Conservation (phyloP, 1,139 yeast genomes). For the Saccharomycopsis phalli region DNA sequence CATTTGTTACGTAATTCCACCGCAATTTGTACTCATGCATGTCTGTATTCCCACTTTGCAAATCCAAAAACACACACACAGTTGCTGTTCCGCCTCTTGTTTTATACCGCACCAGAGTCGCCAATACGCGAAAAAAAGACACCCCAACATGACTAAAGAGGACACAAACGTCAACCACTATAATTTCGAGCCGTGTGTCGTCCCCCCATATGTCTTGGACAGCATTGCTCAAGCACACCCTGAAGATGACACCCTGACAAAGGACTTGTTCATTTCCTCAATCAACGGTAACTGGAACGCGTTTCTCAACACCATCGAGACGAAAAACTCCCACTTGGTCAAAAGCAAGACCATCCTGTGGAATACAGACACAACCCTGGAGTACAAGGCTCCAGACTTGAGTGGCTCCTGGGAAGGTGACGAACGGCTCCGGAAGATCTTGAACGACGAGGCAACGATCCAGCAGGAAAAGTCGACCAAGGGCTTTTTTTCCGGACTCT, state of each 20-base stretch:
- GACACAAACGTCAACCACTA: slow-evolving; percentile 22
- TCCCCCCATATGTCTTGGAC: slow-evolving; percentile 54
- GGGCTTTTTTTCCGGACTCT: slow-evolving; percentile 23
- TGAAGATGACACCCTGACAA: slow-evolving; percentile 13
- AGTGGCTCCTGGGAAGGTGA: slow-evolving; percentile 64
- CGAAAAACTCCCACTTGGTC: slow-evolving; percentile 26
- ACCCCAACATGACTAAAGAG: not conserved
- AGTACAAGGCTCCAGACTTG: slow-evolving; percentile 27
- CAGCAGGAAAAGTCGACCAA: slow-evolving; percentile 18
- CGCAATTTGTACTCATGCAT: no score
- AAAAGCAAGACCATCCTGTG: slow-evolving; percentile 21
- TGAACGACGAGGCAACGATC: slow-evolving; percentile 35
- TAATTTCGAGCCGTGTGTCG: slow-evolving; percentile 29
- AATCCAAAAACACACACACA: no score
- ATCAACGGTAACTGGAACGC: slow-evolving; percentile 26
- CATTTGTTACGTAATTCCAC: no score
- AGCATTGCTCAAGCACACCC: slow-evolving; percentile 39
- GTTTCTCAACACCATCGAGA: slow-evolving; percentile 25
- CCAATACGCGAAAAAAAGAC: not conserved
- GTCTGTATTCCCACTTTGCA: no score
- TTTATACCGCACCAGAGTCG: no score
- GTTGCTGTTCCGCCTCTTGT: no score
- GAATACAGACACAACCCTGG: not conserved
- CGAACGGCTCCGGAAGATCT: slow-evolving; percentile 46
- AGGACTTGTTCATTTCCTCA: slow-evolving; percentile 26